A percentile compares a stretch with the other conserved stretches of the same genome.
Conservation (phyloP, 2,329 filamentous ascomycete genomes). For the Botrytis cinerea region DNA sequence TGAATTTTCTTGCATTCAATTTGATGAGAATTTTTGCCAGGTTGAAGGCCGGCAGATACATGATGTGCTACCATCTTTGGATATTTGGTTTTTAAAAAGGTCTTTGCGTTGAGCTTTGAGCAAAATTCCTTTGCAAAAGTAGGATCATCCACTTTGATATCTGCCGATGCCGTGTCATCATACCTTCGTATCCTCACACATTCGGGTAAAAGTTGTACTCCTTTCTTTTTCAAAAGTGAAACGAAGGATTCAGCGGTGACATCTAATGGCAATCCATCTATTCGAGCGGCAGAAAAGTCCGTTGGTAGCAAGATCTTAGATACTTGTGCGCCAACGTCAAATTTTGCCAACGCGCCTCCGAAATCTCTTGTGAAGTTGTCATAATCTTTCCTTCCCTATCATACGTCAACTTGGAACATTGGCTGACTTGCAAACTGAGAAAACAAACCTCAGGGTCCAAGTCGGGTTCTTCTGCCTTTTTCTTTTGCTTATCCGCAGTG, state of each 20-base stretch:
- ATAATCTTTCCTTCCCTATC: slow-evolving; percentile 28
- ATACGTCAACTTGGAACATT: neutral
- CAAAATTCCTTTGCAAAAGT: slow-evolving; percentile 32
- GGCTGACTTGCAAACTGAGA: neutral
- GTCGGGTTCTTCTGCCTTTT: slow-evolving; percentile 24
- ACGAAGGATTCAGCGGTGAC: slow-evolving; percentile 28
- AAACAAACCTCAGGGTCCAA: neutral
- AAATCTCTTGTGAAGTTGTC: slow-evolving; percentile 35
- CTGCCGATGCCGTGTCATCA: slow-evolving; percentile 20
- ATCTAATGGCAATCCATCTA: slow-evolving; percentile 30
- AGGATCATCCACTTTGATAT: slow-evolving; percentile 33
- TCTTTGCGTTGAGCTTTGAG: slow-evolving; percentile 24
- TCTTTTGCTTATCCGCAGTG: slow-evolving; percentile 11
- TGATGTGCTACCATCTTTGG: neutral
- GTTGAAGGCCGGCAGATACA: neutral
- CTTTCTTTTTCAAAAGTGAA: slow-evolving; percentile 27
- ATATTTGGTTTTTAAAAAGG: slow-evolving; percentile 1
- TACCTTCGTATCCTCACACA: slow-evolving; percentile 27
- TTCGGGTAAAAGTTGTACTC: slow-evolving; percentile 29
- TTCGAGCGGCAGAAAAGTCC: slow-evolving; percentile 36
- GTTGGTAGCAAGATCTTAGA: slow-evolving; percentile 35
- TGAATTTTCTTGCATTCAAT: slow-evolving; percentile 36
- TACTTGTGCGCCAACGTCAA: slow-evolving; percentile 33
- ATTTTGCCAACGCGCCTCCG: slow-evolving; percentile 32
- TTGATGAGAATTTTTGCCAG: slow-evolving; percentile 26